Percentiles rank a stretch among this genome's conserved stretches.
Conservation (phyloP, 352 stramenopile genomes). For the Aphanomyces cochlioides region DNA sequence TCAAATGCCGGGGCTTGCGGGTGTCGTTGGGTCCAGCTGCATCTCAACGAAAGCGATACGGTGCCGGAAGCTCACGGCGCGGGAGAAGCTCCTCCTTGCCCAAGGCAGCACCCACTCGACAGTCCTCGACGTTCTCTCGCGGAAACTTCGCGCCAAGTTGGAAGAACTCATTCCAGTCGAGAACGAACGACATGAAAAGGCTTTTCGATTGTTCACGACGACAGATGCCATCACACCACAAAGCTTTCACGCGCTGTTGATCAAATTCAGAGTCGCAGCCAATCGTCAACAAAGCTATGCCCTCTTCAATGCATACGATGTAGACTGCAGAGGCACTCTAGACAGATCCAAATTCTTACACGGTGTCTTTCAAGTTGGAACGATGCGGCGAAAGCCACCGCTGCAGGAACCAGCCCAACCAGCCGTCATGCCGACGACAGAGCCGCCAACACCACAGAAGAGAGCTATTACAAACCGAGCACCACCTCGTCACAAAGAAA, state of each 20-base stretch:
- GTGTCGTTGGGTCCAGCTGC: slow-evolving; percentile 21
- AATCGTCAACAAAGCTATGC: slow-evolving; percentile 47
- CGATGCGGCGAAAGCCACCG: slow-evolving; percentile 5
- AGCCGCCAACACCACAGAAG: too few species aligned
- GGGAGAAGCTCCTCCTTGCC: slow-evolving; percentile 9
- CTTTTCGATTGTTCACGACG: slow-evolving; percentile 74
- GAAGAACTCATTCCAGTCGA: slow-evolving; percentile 26
- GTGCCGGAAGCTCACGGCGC: slow-evolving; percentile 1
- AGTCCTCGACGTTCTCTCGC: slow-evolving; percentile 24
- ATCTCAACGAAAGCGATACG: slow-evolving; percentile 8
- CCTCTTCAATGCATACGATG: slow-evolving; percentile 57
- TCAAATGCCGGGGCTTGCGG: slow-evolving; percentile 9
- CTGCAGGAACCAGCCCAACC: neutral
- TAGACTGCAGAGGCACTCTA: slow-evolving; percentile 63
- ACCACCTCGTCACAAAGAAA: slow-evolving; percentile 10
- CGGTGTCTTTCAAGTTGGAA: slow-evolving; percentile 30
- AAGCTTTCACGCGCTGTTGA: slow-evolving; percentile 60
- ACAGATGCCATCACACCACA: slow-evolving; percentile 67
- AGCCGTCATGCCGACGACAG: neutral
- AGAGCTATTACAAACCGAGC: neutral
- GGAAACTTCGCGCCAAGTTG: slow-evolving; percentile 18
- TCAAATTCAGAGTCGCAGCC: slow-evolving; percentile 51
- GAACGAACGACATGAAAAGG: slow-evolving; percentile 35
- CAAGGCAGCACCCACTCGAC: slow-evolving; percentile 12
- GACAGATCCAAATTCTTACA: slow-evolving; percentile 59